Conservation (phyloP, 352 stramenopile species). For the Phytophthora pluvialis region DNA sequence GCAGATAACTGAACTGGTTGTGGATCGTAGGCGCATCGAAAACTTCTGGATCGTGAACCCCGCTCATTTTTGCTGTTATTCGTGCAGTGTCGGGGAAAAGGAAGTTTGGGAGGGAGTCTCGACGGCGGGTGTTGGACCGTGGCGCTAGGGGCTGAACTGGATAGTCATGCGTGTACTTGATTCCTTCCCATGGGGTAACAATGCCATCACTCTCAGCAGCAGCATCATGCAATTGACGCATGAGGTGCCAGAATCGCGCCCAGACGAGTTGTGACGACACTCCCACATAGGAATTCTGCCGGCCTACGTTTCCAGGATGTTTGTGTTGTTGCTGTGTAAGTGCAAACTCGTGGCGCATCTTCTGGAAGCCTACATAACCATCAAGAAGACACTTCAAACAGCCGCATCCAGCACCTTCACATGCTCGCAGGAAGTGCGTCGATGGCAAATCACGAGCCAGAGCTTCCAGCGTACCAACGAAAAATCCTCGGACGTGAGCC, state of each 20-base stretch:
- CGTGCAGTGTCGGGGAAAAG: conserved; percentile 74
- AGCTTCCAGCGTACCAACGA: conserved; percentile 73
- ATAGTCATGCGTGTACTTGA: conserved; percentile 32
- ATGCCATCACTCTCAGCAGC: conserved; percentile 69
- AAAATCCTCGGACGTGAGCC: conserved; percentile 58
- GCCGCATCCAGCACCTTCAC: conserved; percentile 75
- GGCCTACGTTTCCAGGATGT: conserved; percentile 4
- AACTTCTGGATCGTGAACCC: conserved; percentile 48
- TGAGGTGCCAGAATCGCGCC: conserved; percentile 85
- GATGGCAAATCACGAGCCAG: conserved; percentile 55
- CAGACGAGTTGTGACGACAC: conserved; percentile 75
- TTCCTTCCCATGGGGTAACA: conserved; percentile 59
- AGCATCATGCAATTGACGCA: conserved; percentile 79
- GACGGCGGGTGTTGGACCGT: conserved; percentile 46
- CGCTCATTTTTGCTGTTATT: conserved; percentile 61
- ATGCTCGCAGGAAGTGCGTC: conserved; percentile 66
- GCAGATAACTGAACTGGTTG: conserved; percentile 49
- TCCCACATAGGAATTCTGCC: conserved; percentile 32
- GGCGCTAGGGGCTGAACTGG: conserved; percentile 47
- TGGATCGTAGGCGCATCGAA: conserved; percentile 66
- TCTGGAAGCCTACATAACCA: conserved; percentile 81
- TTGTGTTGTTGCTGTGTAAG: conserved; percentile 24
- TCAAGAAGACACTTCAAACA: conserved; percentile 87
- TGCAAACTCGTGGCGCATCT: conserved; percentile 64
- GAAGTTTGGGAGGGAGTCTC: conserved; percentile 67